Base-by-base conservation (phyloP, 768 basidiomycete genomes). In the Lactarius akahatsu region DNA sequence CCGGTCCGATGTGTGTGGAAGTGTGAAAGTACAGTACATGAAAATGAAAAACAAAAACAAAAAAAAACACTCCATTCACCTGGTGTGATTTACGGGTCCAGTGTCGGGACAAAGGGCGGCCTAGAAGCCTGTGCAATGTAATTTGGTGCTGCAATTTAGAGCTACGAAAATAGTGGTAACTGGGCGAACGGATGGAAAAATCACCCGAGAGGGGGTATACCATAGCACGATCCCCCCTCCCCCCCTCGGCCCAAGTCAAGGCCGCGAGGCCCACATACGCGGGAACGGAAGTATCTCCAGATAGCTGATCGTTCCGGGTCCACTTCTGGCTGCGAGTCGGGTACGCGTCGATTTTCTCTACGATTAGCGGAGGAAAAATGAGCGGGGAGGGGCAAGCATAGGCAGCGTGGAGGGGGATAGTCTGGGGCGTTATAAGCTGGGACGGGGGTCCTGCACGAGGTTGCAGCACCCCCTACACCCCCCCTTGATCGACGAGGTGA, bases 391-490 rank as follows among this genome's bases (percentile, higher is more conserved):
- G 32, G n/a, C n/a, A n/a, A n/a, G n/a, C n/a, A n/a, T 23, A 47
- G 23, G 2, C 30, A 41, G 34, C 32, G n/a, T 32, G 38, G 18
- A 16, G n/a, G 8, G 36, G 20, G 18, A 36, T 40, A 28, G 30
- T 52, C 36, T 5, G 23, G 18, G 47, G 30, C 16, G 23, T 66
- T 66, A 58, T 66, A 61, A 52, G 41, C 30, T 43, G 47, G n/a
- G n/a, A 32, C 34, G 13, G 23, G 50, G 38, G 8, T 3, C 5
- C 18, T 16, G 50, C 61, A 66, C 30, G 65, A 62, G 56, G 61
- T 41, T 58, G 36, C 20, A 23, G 11, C 59, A 47, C 32, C 9
- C 45, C 45, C 28, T 16, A 3, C 38, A 30, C 55, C 30, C 23
- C 32, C 40, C 9, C 6, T 23, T 32, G 50, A 43, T 59, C 34